Percentiles rank a stretch among this genome's conserved stretches.
These are phyloP conservation scores for Microdochium nivale DNA, from an alignment of 2,329 filamentous ascomycete genomes.

Conservation along the genomic window DNA sequence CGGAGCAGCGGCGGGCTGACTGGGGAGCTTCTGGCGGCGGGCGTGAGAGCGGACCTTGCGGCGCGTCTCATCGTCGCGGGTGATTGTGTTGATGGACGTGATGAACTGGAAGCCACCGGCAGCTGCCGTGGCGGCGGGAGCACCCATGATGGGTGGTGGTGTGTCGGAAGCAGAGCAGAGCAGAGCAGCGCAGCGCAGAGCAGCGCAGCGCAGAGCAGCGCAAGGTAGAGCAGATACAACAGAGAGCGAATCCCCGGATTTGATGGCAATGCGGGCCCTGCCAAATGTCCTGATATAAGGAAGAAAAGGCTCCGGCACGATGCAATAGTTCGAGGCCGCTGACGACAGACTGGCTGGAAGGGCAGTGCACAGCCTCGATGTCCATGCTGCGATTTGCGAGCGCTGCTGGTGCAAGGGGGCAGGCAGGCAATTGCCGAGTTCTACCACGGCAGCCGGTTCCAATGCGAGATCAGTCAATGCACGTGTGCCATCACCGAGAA, in stretches of 20 bases:
- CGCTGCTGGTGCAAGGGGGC: background rate
- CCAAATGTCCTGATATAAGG: too few relatives aligned
- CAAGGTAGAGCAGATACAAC: too few relatives aligned
- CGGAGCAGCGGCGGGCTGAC: slow-evolving; percentile 12
- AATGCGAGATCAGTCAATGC: too few relatives aligned
- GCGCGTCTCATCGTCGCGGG: slow-evolving; percentile 23
- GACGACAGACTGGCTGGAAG: background rate
- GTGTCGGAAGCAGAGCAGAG: too few relatives aligned
- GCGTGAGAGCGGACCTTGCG: slow-evolving; percentile 24
- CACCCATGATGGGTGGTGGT: background rate
- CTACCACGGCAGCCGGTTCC: too few relatives aligned
- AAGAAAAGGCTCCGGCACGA: background rate
- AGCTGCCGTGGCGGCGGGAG: background rate
- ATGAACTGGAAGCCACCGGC: slow-evolving; percentile 20
- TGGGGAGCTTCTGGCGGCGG: slow-evolving; percentile 20
- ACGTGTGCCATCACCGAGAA: too few relatives aligned
- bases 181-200: too few relatives aligned
- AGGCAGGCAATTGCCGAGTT: background rate
- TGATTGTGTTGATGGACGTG: slow-evolving; percentile 24
- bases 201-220: too few relatives aligned
- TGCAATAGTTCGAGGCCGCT: background rate
- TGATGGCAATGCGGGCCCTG: too few relatives aligned
- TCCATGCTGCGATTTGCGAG: background rate
- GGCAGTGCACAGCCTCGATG: background rate
- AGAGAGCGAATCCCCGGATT: too few relatives aligned